Evolutionary conservation across 148 eudicot genomes (phyloP).

Genomic region (Suaeda aralocaspica): DNA sequence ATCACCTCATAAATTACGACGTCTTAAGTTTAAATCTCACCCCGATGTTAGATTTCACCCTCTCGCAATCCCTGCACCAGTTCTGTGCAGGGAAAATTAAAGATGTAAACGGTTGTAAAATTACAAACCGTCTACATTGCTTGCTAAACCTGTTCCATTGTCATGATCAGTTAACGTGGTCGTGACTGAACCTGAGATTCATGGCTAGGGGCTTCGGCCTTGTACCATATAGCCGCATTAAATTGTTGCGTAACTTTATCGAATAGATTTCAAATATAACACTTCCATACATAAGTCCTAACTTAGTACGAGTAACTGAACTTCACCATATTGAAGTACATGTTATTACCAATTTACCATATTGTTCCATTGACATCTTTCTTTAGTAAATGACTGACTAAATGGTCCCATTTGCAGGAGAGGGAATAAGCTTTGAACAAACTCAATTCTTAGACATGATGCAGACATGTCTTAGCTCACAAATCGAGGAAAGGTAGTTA

Average conservation of each 20-base stretch:
- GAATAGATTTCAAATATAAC: no score
- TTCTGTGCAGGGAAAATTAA: no score
- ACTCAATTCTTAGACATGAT: conserved; percentile 42
- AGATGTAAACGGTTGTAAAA: neutral
- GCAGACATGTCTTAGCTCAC: conserved; percentile 52
- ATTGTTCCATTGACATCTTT: conserved; percentile 22
- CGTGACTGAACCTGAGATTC: neutral
- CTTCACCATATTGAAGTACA: conserved; percentile 2
- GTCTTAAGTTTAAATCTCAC: no score
- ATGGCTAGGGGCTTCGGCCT: neutral
- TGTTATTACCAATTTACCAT: conserved; percentile 17
- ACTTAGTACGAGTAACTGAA: no score
- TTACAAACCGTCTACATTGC: neutral
- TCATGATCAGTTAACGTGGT: no score
- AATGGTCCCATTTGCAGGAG: conserved; percentile 46
- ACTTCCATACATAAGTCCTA: no score
- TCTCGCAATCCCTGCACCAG: no score
- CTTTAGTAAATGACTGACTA: conserved; percentile 18
- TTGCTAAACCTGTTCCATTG: neutral
- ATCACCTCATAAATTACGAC: no score
- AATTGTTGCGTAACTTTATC: no score
- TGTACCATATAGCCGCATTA: no score
- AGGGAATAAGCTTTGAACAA: conserved; percentile 31
- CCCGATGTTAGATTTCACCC: no score
- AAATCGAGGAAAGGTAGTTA: conserved; percentile 47